phyloP scores from a whole-genome alignment of 2,329 filamentous ascomycete genomes.

The Cadophora luteo-olivacea region DNA sequence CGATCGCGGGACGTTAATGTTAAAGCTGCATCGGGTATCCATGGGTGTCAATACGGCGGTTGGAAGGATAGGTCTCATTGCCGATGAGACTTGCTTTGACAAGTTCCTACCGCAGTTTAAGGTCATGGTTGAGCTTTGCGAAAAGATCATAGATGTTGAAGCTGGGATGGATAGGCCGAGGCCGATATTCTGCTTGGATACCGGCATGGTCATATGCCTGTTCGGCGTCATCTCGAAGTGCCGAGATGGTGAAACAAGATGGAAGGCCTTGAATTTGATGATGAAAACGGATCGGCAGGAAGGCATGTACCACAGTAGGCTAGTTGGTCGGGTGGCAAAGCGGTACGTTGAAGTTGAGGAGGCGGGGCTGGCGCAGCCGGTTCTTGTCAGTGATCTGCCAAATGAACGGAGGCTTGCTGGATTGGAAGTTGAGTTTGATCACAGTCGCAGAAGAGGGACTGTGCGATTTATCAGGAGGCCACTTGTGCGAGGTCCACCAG shows the following conservation, averaged over 20 bases:
- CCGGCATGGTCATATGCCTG: conserved; percentile 18
- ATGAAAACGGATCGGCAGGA: conserved; percentile 20
- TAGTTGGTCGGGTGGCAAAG: not conserved
- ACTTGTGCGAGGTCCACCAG: not conserved
- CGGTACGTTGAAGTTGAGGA: conserved; percentile 17
- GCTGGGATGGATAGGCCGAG: not conserved
- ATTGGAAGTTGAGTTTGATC: conserved; percentile 10
- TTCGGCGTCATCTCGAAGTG: conserved; percentile 16
- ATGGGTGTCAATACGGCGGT: conserved; percentile 24
- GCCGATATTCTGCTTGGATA: conserved; percentile 21
- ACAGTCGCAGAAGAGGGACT: not conserved
- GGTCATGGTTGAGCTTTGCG: conserved; percentile 11
- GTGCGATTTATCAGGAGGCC: not conserved
- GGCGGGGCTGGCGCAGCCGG: conserved; percentile 16
- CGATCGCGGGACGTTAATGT: conserved; percentile 1
- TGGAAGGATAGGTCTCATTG: conserved; percentile 14
- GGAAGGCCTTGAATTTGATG: conserved; percentile 16
- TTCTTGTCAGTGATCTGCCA: conserved; percentile 16
- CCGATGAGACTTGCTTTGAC: conserved; percentile 17
- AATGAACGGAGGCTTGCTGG: conserved; percentile 20
- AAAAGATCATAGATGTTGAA: conserved; percentile 12
- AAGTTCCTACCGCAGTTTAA: conserved; percentile 21
- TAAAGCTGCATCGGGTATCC: conserved; percentile 20
- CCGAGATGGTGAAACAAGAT: conserved; percentile 20
- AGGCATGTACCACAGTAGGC: conserved; percentile 19